Evolutionary conservation across 257 asterid genomes (phyloP), one percentile per base, ranked within the genome.

Genomic region (Eustoma russellianum): DNA sequence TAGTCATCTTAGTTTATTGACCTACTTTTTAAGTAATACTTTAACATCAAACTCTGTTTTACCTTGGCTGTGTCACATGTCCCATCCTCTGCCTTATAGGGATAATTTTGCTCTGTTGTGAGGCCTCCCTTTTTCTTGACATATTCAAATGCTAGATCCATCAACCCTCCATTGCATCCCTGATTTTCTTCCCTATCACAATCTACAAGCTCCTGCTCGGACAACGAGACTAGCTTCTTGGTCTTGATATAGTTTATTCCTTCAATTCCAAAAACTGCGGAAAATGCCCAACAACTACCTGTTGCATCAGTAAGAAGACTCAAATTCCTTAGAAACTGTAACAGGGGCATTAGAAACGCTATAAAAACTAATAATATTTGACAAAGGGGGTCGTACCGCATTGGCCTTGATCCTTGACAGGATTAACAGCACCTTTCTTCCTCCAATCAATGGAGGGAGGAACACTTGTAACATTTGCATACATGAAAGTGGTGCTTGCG

Each of bases 251-350:
- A 80, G 66, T 91, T 83, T 70, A 91, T 84, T 19, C 96, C 98
- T 66, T 91, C 98, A 0, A 91, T 86, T 6, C 86, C 92, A 28
- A 72, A 95, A 15, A 91, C 87, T 0, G 98, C 74, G 7, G 98
- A 83, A 77, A 91, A 89, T 19, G 97, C 95, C 97, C 97, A 89
- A 50, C 97, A 89, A 64, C 97, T 89, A 18, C 95, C 97, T 88
- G 69, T 43, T 7, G 12, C 43, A 38, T 38, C 9, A 38, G 7
- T 2, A 7, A 11, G 13, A 38, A 7, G 11, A 38, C 3, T 24
- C 1, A 24, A 24, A 24, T 2, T 24, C 30, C 2, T 38, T 38
- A 38, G 2, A 38, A 38, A 38, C 43, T 38, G 12, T 38, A 38
- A 7, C 2, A 5, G 12, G 43, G 6, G 7, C 43, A 2, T 2